phyloP scores from a whole-genome alignment of 176 grass and related monocot genomes.

The Phragmites australis region DNA sequence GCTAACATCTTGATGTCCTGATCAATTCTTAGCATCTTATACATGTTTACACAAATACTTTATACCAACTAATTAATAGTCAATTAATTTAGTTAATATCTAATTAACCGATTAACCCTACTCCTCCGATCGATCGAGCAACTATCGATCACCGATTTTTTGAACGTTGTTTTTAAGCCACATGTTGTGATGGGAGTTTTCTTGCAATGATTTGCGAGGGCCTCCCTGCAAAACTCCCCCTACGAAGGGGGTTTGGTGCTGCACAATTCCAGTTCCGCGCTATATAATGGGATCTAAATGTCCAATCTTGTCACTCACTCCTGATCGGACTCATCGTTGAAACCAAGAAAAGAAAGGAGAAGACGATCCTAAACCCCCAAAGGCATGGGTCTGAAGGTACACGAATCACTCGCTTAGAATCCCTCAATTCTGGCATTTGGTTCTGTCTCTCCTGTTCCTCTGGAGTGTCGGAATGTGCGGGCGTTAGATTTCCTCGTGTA shows the following conservation, averaged over 20 bases:
- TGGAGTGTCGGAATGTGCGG: background rate
- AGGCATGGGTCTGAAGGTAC: slow-evolving; percentile 55
- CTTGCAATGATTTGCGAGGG: no score
- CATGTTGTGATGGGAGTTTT: no score
- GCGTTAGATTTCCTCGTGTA: background rate
- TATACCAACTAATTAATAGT: no score
- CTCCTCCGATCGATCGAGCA: no score
- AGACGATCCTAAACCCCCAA: background rate
- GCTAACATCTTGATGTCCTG: no score
- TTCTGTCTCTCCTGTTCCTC: background rate
- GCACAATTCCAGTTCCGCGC: background rate
- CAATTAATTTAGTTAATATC: no score
- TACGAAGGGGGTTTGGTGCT: background rate
- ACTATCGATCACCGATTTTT: no score
- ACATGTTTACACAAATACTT: no score
- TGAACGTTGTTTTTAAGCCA: no score
- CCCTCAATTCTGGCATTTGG: background rate
- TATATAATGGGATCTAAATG: slow-evolving; percentile 37
- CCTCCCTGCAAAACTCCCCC: no score
- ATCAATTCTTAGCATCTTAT: no score
- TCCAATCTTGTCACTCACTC: background rate
- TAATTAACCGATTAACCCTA: no score
- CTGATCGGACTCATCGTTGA: background rate
- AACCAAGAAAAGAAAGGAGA: slow-evolving; percentile 31
- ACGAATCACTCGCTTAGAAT: slow-evolving; percentile 5